A percentile compares a stretch with the other conserved stretches of the same genome.
These are phyloP conservation scores for Fraxinus latifolia DNA, from an alignment of 305 asterid genomes.

Conservation along the genomic window DNA sequence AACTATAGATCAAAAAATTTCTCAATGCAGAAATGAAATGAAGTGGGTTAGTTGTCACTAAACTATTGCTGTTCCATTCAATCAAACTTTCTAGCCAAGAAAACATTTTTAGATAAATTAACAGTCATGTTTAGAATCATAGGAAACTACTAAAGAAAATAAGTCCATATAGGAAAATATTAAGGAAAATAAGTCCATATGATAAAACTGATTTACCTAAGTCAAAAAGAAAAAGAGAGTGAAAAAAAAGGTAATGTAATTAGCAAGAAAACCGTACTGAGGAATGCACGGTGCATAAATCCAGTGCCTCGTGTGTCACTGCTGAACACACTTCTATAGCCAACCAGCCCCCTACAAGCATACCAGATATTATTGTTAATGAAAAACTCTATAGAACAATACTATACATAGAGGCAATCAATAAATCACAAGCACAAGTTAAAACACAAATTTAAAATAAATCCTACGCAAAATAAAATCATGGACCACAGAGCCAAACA, in stretches of 20 bases:
- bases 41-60: neutral
- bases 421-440: constrained; percentile 3
- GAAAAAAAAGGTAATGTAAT: constrained; percentile 5
- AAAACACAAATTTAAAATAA: constrained; percentile 3
- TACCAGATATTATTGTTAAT: neutral
- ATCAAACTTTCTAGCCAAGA: neutral
- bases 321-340: constrained; percentile 96
- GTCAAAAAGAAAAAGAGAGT: neutral
- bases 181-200: neutral
- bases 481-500: constrained; percentile 5
- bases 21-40: neutral
- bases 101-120: neutral
- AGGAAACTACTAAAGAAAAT: neutral
- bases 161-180: neutral
- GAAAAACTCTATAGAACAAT: neutral
- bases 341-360: constrained; percentile 85
- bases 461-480: neutral
- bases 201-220: neutral
- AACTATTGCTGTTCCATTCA: neutral
- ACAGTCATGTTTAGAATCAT: neutral
- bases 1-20: neutral
- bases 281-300: constrained; percentile 98
- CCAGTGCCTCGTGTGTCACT: constrained; percentile 96
- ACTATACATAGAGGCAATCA: neutral
- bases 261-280: constrained; percentile 51